phyloP scores from a whole-genome alignment of 2,329 filamentous ascomycete species.

The Alternaria sp. region DNA sequence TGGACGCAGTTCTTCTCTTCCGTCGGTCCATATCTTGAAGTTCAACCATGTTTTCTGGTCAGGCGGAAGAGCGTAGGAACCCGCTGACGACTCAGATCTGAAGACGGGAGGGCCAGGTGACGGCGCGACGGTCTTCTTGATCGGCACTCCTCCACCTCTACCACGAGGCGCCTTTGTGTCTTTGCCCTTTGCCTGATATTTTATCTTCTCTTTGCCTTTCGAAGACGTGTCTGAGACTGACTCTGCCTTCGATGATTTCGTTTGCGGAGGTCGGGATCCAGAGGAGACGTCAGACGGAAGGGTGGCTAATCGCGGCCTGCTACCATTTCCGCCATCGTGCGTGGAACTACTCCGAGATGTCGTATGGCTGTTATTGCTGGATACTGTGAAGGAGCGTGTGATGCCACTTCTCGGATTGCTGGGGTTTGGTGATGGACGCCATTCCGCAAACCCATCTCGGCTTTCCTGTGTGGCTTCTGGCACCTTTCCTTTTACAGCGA shows the following conservation, averaged over 20 bases:
- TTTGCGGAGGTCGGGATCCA: constrained; percentile 17
- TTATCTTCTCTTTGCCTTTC: constrained; percentile 40
- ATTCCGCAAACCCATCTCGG: constrained; percentile 39
- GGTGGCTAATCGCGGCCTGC: constrained; percentile 25
- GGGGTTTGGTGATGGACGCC: constrained; percentile 31
- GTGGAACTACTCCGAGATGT: constrained; percentile 41
- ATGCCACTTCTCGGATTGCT: constrained; percentile 28
- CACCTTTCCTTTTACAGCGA: constrained; percentile 37
- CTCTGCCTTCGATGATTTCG: constrained; percentile 30
- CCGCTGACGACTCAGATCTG: constrained; percentile 32
- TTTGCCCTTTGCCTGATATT: constrained; percentile 46
- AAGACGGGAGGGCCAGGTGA: constrained; percentile 23
- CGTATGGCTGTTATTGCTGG: constrained; percentile 34
- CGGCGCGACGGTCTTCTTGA: constrained; percentile 31
- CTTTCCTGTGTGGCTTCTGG: constrained; percentile 26
- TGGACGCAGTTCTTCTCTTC: constrained; percentile 35
- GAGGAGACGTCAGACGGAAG: constrained; percentile 33
- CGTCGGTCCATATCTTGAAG: constrained; percentile 47
- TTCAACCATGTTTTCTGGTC: constrained; percentile 42
- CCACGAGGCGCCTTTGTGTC: constrained; percentile 47
- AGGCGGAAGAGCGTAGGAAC: constrained; percentile 19
- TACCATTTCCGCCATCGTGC: constrained; percentile 23
- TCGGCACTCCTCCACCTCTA: constrained; percentile 47
- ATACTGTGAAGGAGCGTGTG: constrained; percentile 35
- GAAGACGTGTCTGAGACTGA: constrained; percentile 37